Base-by-base conservation (phyloP, 176 grass and related monocot genomes). In the Triticum monococcum region DNA sequence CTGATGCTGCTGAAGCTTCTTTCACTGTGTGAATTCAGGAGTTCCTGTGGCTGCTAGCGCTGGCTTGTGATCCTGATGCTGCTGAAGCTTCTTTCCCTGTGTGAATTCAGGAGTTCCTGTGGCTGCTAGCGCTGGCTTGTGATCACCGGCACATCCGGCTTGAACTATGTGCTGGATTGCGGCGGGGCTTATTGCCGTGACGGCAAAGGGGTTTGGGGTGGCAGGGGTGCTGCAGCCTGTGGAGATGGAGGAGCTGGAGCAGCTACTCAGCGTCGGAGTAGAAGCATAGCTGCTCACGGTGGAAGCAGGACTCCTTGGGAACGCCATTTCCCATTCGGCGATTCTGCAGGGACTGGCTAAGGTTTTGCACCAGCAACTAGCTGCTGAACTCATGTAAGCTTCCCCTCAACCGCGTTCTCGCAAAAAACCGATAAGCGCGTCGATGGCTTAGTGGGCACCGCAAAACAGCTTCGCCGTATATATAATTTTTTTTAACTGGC, bases 211-310 rank as follows among this genome's bases (percentile, higher is more conserved):
- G 72, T 45, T 75, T 75, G 20, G 43, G 45, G 45, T 46, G 45
- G 45, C 45, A 46, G 45, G 45, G 12, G 68, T 67, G 64, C 64
- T 82, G 64, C 79, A 69, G 45, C 79, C 64, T 22, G 43, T 54
- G 46, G 80, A 83, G 65, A 36, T 25, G 30, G 20, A 31, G 22
- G 80, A 82, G 48, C 48, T 72, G 3, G 50, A 23, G 77, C 33
- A 23, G 59, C 57, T 79, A 36, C 77, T 79, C 33, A 38, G 12
- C 2, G 77, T 79, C 35, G 2, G n/a, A 41, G 77, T 63, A 62
- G 77, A 64, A 64, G n/a, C 77, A 11, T 18, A 79, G 59, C 57
- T 64, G 59, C 77, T 79, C 14, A 17, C 13, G 13, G n/a, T 79
- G 77, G 59, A 26, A 41, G n/a, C 35, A 41, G 59, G 77, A 36